Conservation (phyloP, 2,329 filamentous ascomycete genomes). For the Penicillium sp. region DNA sequence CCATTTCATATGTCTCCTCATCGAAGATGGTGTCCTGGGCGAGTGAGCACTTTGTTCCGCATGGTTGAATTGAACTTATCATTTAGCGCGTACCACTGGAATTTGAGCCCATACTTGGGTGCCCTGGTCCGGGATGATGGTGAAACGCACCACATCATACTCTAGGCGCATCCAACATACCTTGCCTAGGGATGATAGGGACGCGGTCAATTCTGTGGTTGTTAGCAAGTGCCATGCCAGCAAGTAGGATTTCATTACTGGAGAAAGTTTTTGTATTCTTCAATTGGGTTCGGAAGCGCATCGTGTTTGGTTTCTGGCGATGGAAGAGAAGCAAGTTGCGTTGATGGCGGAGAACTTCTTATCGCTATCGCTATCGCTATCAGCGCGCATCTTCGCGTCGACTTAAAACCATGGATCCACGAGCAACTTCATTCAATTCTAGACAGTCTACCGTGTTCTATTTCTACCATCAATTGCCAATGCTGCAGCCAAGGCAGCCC, state of each 20-base stretch:
- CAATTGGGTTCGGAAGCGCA: conserved; percentile 34
- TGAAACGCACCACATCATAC: conserved; percentile 83
- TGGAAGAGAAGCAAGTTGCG: conserved; percentile 4
- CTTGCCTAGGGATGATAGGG: conserved; percentile 63
- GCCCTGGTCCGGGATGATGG: conserved; percentile 87
- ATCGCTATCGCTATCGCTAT: conserved; percentile 8
- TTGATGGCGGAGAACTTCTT: conserved; percentile 11
- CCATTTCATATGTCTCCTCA: conserved; percentile 64
- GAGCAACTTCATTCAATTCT: neutral
- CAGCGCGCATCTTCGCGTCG: no score
- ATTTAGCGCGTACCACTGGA: conserved; percentile 28
- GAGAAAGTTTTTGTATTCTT: conserved; percentile 25
- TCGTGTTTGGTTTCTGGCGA: conserved; percentile 12
- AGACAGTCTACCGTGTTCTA: neutral
- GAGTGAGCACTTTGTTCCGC: neutral
- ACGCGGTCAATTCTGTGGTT: conserved; percentile 52
- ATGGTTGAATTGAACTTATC: neutral
- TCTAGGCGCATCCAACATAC: conserved; percentile 87
- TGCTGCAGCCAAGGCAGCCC: conserved; percentile 78
- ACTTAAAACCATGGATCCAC: neutral
- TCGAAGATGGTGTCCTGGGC: conserved; percentile 76
- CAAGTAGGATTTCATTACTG: conserved; percentile 7
- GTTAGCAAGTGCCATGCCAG: conserved; percentile 4
- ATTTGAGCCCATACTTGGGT: conserved; percentile 93
- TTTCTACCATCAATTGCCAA: conserved; percentile 35